Evolutionary conservation across 1,284 basidiomycete species (phyloP), one percentile per base, ranked within the genome.

Genomic region (Ganoderma meredithae): DNA sequence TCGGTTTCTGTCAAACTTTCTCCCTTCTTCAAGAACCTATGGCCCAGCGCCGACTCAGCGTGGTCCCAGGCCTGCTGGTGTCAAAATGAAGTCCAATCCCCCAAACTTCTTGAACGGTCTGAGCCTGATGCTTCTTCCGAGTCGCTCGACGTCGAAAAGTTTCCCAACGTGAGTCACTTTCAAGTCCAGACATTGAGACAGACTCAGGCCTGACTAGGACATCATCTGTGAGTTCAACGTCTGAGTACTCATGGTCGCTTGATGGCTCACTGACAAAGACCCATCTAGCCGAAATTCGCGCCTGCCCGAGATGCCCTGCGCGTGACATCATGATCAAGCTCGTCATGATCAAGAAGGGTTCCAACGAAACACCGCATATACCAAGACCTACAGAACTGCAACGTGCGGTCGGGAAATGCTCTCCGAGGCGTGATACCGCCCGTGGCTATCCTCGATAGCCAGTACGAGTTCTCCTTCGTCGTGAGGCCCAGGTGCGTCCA

Each of bases 401-500:
- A 7, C 40, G 36, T 10, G 31, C 13, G 39, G 39, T 58, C 31
- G 12, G 55, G 36, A 58, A n/a, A 58, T 9, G 33, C 36, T n/a
- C 39, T 39, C 10, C 55, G 22, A 39, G 55, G 55, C 10, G 33
- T 58, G 7, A 33, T 58, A 9, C 33, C 65, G 1, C 68, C 68
- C 2, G 17, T 59, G 13, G 52, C 33, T 8, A 69, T 69, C 17
- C 31, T 69, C 13, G 62, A 63, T 12, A 64, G 65, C 1, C 65
- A 62, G 19, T 31, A 61, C 55, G 22, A 56, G 1, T 69, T 56
- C 27, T 19, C 27, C 15, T 53, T 69, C 56, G n/a, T 66, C 6
- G 59, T 61, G 7, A 70, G 63, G 69, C 69, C 69, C 1, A 66
- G 60, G 68, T 69, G 13, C 5, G 65, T n/a, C 19, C 36, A 10